Base-by-base conservation (phyloP, 495 filamentous ascomycete species). In the Podospora sp. region DNA sequence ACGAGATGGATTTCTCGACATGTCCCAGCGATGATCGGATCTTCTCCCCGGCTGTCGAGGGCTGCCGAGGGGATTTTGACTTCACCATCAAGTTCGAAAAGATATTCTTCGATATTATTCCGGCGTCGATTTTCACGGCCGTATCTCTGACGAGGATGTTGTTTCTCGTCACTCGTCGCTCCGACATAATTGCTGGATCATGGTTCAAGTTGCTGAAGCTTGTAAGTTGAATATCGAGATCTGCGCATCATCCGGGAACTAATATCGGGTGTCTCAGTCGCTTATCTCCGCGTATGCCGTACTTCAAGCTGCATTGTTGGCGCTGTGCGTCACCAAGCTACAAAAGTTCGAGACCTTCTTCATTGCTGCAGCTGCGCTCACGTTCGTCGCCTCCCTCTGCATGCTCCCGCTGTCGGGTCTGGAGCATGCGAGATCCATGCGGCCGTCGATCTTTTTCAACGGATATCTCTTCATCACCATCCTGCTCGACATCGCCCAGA, bases 391-490 rank as follows among this genome's bases (percentile, higher is more conserved):
- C 60, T 67, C 84, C 76, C 9, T 69, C 7, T 72, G 57, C 35
- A 72, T 71, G 66, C 2, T 78, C 29, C 40, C 78, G 7, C 79
- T 90, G 18, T 89, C 86, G 0, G 83, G 81, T 65, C 65, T 83
- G 16, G 87, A 91, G 66, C 89, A 91, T 71, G 73, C 78, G 27
- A 78, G 80, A 20, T 82, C 83, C 22, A 65, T 74, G 26, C 80
- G 82, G 55, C 88, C 89, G 0, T 91, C 90, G 0, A 76, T 83
- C 35, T 66, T 91, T 11, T 75, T 92, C 40, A 84, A 86, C 60
- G 64, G 80, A 8, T 92, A 89, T 71, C 79, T 92, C 0, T 79
- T 88, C 53, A 68, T 87, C 66, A 86, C 86, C 0, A 58, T 87
- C n/a, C 72, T 90, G 11, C 83, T 91, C 21, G 88, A 90, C 70